Evolutionary conservation across 352 stramenopile genomes (phyloP).

Genomic region (Pythium periplocum): DNA sequence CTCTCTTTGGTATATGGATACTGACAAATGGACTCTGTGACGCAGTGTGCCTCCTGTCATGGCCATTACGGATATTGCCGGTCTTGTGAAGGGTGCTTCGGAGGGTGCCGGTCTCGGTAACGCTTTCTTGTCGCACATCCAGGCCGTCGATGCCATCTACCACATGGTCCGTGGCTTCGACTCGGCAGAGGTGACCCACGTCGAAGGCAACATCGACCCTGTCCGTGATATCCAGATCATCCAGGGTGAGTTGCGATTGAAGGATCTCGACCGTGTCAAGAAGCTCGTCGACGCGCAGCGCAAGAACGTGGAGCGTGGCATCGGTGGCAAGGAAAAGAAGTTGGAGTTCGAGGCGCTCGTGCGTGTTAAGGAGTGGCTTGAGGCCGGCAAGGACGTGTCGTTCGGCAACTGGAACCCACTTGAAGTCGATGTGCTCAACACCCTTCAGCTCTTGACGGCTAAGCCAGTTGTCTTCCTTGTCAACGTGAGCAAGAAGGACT

Average conservation of each 20-base stretch:
- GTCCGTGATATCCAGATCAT: conserved; percentile 99
- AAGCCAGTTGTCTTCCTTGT: conserved; percentile 98
- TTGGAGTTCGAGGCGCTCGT: conserved; percentile 86
- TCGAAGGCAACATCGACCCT: conserved; percentile 98
- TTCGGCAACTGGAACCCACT: conserved; percentile 87
- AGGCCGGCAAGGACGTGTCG: conserved; percentile 86
- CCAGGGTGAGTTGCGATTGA: conserved; percentile 96
- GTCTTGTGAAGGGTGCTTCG: conserved; percentile 95
- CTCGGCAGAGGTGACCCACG: conserved; percentile 97
- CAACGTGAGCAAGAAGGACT: conserved; percentile 99
- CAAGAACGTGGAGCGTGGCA: conserved; percentile 85
- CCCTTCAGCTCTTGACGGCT: conserved; percentile 89
- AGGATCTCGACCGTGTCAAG: conserved; percentile 92
- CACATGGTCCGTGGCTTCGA: conserved; percentile 98
- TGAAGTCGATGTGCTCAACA: conserved; percentile 91
- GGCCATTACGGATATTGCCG: conserved; percentile 99
- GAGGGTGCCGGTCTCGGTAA: conserved; percentile 99
- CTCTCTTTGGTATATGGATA: background rate
- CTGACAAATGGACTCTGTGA: background rate
- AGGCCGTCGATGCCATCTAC: conserved; percentile 98
- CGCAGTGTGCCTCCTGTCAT: conserved; percentile 92
- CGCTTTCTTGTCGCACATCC: conserved; percentile 99
- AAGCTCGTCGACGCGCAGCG: conserved; percentile 74
- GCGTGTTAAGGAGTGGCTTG: conserved; percentile 78
- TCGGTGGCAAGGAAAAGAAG: conserved; percentile 96